Evolutionary conservation across 2,329 filamentous ascomycete species (phyloP).

Genomic region (Pseudopithomyces maydicus): DNA sequence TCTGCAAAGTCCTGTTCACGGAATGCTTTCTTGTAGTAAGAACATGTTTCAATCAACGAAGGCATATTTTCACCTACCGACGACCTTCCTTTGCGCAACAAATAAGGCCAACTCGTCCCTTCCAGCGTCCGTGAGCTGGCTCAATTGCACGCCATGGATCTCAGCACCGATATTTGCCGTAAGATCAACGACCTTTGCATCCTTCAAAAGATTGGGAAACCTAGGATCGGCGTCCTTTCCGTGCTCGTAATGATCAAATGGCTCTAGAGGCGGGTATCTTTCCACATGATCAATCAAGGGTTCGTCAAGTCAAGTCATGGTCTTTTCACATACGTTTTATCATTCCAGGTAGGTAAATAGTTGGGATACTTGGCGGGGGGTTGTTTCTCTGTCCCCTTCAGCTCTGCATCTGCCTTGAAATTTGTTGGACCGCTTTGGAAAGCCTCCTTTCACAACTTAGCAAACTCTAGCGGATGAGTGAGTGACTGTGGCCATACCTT

Average conservation of each 20-base stretch:
- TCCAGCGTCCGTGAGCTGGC: constrained; percentile 67
- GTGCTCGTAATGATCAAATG: constrained; percentile 75
- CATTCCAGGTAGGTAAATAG: constrained; percentile 76
- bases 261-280: constrained; percentile 67
- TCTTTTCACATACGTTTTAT: constrained; percentile 40
- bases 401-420: constrained; percentile 57
- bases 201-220: constrained; percentile 70
- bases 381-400: constrained; percentile 59
- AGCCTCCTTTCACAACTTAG: constrained; percentile 44
- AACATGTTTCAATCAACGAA: background rate
- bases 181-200: constrained; percentile 62
- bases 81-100: constrained; percentile 77
- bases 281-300: constrained; percentile 20
- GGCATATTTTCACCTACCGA: constrained; percentile 51
- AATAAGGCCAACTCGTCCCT: constrained; percentile 79
- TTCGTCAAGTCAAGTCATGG: background rate
- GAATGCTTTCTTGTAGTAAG: constrained; percentile 58
- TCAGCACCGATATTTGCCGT: constrained; percentile 78
- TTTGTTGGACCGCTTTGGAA: constrained; percentile 49
- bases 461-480: background rate
- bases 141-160: constrained; percentile 72
- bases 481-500: constrained; percentile 9
- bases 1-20: constrained; percentile 71
- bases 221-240: constrained; percentile 74
- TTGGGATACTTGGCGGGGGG: constrained; percentile 68